These are phyloP conservation scores for Leptodontidium sp. DNA, from an alignment of 2,329 filamentous ascomycete genomes.

Conservation along the genomic window DNA sequence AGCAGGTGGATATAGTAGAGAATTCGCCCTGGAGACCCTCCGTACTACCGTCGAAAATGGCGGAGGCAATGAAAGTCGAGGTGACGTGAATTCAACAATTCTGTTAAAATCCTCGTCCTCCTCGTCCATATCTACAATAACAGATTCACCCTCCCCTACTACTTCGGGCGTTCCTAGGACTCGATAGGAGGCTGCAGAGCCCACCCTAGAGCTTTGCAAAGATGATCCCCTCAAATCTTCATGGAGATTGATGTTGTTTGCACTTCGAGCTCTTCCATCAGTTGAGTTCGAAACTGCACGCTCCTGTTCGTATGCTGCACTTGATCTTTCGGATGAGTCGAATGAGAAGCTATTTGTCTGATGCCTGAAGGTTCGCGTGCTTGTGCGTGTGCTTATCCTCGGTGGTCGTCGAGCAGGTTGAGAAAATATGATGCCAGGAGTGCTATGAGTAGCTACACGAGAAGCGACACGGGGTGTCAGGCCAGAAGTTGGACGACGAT, in stretches of 20 bases:
- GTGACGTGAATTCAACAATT: constrained; percentile 32
- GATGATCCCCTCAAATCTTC: constrained; percentile 43
- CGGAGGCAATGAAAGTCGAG: constrained; percentile 39
- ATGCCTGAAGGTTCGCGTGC: constrained; percentile 44
- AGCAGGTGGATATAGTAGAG: constrained; percentile 33
- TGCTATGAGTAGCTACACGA: constrained; percentile 39
- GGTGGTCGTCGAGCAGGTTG: constrained; percentile 43
- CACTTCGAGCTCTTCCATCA: constrained; percentile 30
- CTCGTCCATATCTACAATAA: not conserved
- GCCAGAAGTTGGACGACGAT: constrained; percentile 34
- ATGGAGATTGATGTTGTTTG: constrained; percentile 35
- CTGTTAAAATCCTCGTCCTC: constrained; percentile 5
- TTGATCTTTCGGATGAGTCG: constrained; percentile 45
- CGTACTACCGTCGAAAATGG: constrained; percentile 44
- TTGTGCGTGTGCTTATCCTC: constrained; percentile 22
- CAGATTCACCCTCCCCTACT: not conserved
- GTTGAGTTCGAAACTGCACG: constrained; percentile 38
- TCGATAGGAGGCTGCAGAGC: constrained; percentile 24
- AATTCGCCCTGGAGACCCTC: constrained; percentile 35
- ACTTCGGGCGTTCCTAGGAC: constrained; percentile 5
- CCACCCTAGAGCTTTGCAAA: constrained; percentile 36
- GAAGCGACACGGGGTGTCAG: constrained; percentile 41
- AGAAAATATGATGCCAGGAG: constrained; percentile 44
- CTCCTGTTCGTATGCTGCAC: constrained; percentile 45
- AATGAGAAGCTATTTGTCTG: constrained; percentile 49